These are phyloP conservation scores for Lathyrus sativus DNA, from an alignment of 306 rosid species.

Conservation along the genomic window DNA sequence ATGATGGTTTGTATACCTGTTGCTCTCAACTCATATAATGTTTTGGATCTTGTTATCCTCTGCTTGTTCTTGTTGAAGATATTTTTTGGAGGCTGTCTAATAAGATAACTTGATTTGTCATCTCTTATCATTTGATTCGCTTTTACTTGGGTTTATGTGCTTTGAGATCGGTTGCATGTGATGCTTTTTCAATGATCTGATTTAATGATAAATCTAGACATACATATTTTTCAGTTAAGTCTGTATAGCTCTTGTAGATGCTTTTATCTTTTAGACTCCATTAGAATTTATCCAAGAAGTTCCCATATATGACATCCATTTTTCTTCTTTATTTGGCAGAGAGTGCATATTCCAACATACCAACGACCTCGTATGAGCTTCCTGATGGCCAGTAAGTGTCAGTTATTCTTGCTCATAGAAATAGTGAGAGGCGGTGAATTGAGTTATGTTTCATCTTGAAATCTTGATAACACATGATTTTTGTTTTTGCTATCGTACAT, in stretches of 20 bases:
- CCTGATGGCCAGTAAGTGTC: constrained; percentile 99
- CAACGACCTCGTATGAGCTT: constrained; percentile 94
- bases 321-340: constrained; percentile 49
- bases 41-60: constrained; percentile 18
- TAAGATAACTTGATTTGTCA: constrained; percentile 1
- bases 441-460: constrained; percentile 31
- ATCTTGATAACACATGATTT: constrained; percentile 34
- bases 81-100: not conserved
- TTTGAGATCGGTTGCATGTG: constrained; percentile 14
- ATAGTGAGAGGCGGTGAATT: constrained; percentile 2
- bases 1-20: constrained; percentile 71
- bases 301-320: constrained; percentile 30
- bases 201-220: constrained; percentile 20
- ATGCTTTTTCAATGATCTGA: constrained; percentile 25
- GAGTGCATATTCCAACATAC: constrained; percentile 92
- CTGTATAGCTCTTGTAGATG: constrained; percentile 36
- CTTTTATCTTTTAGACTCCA: constrained; percentile 29
- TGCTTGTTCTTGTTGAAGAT: constrained; percentile 21
- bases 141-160: constrained; percentile 2
- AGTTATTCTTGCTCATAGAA: constrained; percentile 30
- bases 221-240: constrained; percentile 14
- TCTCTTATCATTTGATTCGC: constrained; percentile 13
- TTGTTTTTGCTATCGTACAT: constrained; percentile 13
- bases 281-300: constrained; percentile 9
- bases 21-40: constrained; percentile 26